Conservation (phyloP, 352 stramenopile species). For the Chrysophaeum taylorii region DNA sequence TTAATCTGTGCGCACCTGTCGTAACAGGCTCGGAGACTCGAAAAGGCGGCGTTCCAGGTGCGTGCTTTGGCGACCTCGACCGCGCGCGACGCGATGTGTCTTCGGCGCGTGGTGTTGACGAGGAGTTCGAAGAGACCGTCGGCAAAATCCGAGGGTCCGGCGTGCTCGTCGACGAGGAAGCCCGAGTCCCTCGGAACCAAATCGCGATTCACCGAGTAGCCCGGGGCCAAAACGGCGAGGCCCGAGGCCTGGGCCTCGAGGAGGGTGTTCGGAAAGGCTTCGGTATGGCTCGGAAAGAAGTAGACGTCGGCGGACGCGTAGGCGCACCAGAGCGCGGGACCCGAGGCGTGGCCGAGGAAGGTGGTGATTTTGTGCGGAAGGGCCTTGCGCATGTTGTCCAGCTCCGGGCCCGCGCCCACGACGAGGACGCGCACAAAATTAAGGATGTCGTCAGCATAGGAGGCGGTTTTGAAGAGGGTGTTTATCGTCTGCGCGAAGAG, state of each 20-base stretch:
- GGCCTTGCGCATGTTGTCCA: background rate
- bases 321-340: background rate
- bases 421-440: background rate
- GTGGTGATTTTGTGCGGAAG: background rate
- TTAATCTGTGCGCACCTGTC: constrained; percentile 7
- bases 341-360: background rate
- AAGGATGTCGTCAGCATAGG: background rate
- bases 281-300: constrained; percentile 11
- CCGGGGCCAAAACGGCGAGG: background rate
- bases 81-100: background rate
- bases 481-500: background rate
- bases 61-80: background rate
- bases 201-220: constrained; percentile 7
- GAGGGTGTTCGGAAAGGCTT: constrained; percentile 11
- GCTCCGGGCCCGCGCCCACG: constrained; percentile 2
- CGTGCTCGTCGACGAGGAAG: constrained; percentile 10
- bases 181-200: background rate
- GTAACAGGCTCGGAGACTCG: background rate
- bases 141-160: background rate
- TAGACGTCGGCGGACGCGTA: constrained; percentile 13
- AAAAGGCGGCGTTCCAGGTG: constrained; percentile 1
- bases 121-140: background rate
- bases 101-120: background rate
- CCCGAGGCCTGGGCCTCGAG: constrained; percentile 2
- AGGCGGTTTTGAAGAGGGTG: background rate